A percentile compares a stretch with the other conserved stretches of the same genome.
Conservation (phyloP, 208 protist genomes). For the Spongospora subterranea region DNA sequence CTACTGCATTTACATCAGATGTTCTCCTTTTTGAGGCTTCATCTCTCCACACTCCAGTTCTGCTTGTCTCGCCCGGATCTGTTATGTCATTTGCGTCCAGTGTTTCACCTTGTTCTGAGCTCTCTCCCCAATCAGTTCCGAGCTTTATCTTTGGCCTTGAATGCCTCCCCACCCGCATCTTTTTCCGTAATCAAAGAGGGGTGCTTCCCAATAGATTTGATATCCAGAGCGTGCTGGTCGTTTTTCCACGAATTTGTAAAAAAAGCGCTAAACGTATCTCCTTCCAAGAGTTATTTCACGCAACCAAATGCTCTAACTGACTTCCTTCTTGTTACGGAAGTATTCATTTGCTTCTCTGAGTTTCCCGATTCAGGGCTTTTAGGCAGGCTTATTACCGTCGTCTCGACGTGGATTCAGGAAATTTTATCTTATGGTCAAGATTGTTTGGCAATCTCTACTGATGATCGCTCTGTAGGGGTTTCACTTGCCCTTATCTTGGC, state of each 20-base stretch:
- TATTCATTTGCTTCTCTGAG: background rate
- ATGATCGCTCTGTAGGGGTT: no score
- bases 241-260: conserved; percentile 9
- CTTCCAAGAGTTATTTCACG: background rate
- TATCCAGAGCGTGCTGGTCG: background rate
- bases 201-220: background rate
- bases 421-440: no score
- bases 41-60: background rate
- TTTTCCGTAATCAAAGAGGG: background rate
- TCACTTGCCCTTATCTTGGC: no score
- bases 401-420: background rate
- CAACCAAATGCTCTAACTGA: background rate
- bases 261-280: background rate
- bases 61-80: background rate
- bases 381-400: background rate
- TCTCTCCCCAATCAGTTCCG: background rate
- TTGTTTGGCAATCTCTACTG: no score
- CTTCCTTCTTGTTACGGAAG: background rate
- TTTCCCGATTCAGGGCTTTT: background rate
- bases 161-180: background rate
- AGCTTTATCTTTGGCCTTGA: background rate
- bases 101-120: background rate
- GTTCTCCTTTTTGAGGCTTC: conserved; percentile 3
- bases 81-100: background rate
- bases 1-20: background rate